Evolutionary conservation across 1,139 yeast species (phyloP), one percentile per base, ranked within the genome.

Genomic region (Pichia kudriavzevii): DNA sequence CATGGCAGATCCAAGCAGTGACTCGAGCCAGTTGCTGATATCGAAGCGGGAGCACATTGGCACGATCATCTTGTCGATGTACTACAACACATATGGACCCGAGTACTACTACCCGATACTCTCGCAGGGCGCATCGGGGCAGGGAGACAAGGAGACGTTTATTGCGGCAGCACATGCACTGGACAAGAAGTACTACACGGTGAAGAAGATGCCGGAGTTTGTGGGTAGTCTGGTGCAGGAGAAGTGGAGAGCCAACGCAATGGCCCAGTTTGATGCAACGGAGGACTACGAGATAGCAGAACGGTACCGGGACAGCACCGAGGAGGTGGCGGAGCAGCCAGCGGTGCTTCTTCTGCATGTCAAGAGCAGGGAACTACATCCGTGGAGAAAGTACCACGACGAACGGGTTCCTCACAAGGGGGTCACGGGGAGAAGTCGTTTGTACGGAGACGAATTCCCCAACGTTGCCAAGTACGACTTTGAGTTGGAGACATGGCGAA

Each of bases 121-220:
- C 35, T 78, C 91, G 0, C 94, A 83, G 59, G 88, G 88, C 7
- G 73, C 82, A 0, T 80, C 77, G 40, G 95, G 95, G 27, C 93
- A 82, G 60, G 95, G 95, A 41, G 94, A 84, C 55, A 84, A 84
- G 55, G 95, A 84, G 53, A 83, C 95, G 0, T 84, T 81, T 51
- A 62, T 81, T 36, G 88, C 94, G 0, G 88, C 88, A 0, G 78
- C 91, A 1, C 69, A 70, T 28, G 82, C 79, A 2, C 59, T 79
- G 35, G 61, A 63, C 8, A 69, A 75, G 33, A 65, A 73, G 2
- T 79, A 63, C 44, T 81, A 82, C 51, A 91, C 80, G 56, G 85
- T 82, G n/a, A 69, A 72, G 28, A 65, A 67, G 41, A 40, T 43
- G 20, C 44, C 47, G 15, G 40, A 39, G 26, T 38, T 44, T 28